These are phyloP conservation scores for Excoecaria agallocha DNA, from an alignment of 345 rosid genomes.

Conservation along the genomic window DNA sequence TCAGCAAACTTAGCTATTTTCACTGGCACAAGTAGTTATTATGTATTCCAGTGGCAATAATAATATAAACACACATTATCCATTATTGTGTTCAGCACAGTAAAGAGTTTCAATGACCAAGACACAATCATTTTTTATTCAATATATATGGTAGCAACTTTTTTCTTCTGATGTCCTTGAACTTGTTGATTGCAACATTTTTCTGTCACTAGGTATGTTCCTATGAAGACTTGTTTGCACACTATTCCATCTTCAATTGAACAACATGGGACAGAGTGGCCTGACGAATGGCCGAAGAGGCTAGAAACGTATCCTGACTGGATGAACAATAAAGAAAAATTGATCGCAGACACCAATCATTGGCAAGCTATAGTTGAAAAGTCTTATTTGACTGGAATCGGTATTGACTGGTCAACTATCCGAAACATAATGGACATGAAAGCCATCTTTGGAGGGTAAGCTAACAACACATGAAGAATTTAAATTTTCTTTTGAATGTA, in stretches of 20 bases:
- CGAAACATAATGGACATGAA: conserved; percentile 95
- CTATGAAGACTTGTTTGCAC: conserved; percentile 73
- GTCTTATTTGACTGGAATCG: conserved; percentile 80
- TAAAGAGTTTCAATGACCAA: not conserved
- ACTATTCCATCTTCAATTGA: conserved; percentile 77
- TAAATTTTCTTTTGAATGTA: conserved; percentile 1
- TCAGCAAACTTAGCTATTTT: not conserved
- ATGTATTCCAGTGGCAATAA: no score
- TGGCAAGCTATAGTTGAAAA: conserved; percentile 79
- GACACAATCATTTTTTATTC: not conserved
- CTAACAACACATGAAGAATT: conserved; percentile 4
- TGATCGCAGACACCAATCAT: conserved; percentile 54
- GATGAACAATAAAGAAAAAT: conserved; percentile 64
- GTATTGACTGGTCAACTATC: conserved; percentile 80
- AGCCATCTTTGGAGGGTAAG: conserved; percentile 92
- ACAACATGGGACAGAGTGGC: conserved; percentile 94
- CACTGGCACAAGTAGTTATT: not conserved
- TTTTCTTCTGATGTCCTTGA: conserved; percentile 1
- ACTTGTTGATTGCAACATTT: conserved; percentile 4
- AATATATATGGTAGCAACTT: no score
- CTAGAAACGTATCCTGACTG: conserved; percentile 94
- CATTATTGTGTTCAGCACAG: not conserved
- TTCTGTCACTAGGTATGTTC: conserved; percentile 62
- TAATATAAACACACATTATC: not conserved
- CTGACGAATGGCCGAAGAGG: conserved; percentile 97